Percentiles rank a stretch among this genome's conserved stretches.
Evolutionary conservation across 2,329 filamentous ascomycete genomes (phyloP).

Genomic region (Xylaria polymorpha): DNA sequence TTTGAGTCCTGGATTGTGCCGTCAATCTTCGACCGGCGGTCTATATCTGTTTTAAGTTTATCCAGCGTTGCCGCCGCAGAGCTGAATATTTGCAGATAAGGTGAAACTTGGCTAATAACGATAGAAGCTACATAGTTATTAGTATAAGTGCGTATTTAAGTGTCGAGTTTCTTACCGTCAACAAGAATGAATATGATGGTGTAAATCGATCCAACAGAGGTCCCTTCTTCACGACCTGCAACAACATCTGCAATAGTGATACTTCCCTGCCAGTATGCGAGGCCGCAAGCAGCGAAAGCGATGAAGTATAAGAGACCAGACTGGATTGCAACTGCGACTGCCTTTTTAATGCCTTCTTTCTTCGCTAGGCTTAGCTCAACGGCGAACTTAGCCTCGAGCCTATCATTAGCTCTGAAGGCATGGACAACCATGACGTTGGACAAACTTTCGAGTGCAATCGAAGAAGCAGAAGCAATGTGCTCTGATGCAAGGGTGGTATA

Average conservation of each 20-base stretch:
- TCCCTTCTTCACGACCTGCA: conserved; percentile 49
- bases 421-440: conserved; percentile 66
- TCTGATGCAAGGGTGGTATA: conserved; percentile 58
- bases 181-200: conserved; percentile 73
- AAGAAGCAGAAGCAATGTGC: conserved; percentile 63
- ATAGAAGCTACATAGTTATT: conserved; percentile 59
- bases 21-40: conserved; percentile 60
- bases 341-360: conserved; percentile 66
- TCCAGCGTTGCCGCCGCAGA: conserved; percentile 65
- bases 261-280: conserved; percentile 75
- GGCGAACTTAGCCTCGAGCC: conserved; percentile 64
- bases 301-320: conserved; percentile 74
- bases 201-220: conserved; percentile 64
- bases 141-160: conserved; percentile 39
- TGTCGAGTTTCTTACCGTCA: conserved; percentile 57
- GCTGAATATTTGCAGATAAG: conserved; percentile 69
- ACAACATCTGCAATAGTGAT: conserved; percentile 55
- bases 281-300: conserved; percentile 71
- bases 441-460: conserved; percentile 66
- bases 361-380: conserved; percentile 59
- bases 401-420: conserved; percentile 63
- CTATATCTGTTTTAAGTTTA: conserved; percentile 66
- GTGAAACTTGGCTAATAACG: conserved; percentile 69
- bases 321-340: conserved; percentile 65
- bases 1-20: conserved; percentile 52